These are phyloP conservation scores for Scedosporium aurantiacum DNA, from an alignment of 2,329 filamentous ascomycete genomes.

Conservation along the genomic window DNA sequence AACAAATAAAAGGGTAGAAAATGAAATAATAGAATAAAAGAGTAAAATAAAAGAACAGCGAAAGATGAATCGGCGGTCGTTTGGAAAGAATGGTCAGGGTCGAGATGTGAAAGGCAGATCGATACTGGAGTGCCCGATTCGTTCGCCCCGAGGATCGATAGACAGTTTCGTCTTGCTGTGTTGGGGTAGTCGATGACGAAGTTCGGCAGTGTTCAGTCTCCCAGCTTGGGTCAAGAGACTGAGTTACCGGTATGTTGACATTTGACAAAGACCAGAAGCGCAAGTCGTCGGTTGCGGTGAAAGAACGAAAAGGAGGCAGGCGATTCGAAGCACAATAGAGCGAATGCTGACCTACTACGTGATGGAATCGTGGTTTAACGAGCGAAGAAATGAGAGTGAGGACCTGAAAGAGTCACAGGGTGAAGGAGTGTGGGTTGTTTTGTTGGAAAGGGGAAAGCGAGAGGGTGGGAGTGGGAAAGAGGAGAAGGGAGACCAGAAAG, in stretches of 20 bases:
- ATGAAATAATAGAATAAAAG: neutral
- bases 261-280: conserved; percentile 1
- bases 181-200: neutral
- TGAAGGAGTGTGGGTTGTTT: conserved; percentile 6
- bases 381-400: neutral
- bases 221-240: neutral
- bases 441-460: conserved; percentile 5
- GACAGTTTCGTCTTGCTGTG: too few relatives aligned
- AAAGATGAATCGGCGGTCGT: neutral
- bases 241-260: conserved; percentile 3
- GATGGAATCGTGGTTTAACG: neutral
- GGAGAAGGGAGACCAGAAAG: conserved; percentile 9
- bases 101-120: conserved; percentile 6
- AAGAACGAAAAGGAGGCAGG: neutral
- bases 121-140: neutral
- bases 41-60: neutral
- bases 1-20: neutral
- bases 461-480: conserved; percentile 4
- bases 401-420: neutral
- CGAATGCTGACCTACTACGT: neutral
- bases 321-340: neutral
- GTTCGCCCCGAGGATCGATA: neutral
- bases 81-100: conserved; percentile 5
- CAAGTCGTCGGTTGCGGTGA: neutral
- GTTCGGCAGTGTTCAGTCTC: neutral